phyloP scores from a whole-genome alignment of 2,329 filamentous ascomycete genomes.

The Colletotrichum plurivorum region DNA sequence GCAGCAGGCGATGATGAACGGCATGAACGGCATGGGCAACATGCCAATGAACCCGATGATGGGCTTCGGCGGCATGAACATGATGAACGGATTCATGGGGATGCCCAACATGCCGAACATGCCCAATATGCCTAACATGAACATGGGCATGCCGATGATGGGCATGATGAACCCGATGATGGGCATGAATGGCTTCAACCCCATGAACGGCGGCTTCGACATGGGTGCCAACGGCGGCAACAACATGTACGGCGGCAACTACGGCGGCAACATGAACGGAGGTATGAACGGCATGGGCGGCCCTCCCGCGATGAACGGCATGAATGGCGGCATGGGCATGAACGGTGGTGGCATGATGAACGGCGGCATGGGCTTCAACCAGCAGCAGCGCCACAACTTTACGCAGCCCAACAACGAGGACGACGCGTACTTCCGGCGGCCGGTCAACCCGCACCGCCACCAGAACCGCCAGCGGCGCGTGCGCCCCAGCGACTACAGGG shows the following conservation, averaged over 20 bases:
- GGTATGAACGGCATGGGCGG: slow-evolving; percentile 52
- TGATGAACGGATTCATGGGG: slow-evolving; percentile 45
- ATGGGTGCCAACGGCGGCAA: slow-evolving; percentile 43
- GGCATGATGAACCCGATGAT: slow-evolving; percentile 49
- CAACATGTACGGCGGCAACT: slow-evolving; percentile 51
- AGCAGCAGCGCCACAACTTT: slow-evolving; percentile 54
- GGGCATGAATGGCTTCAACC: slow-evolving; percentile 40
- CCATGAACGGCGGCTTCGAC: slow-evolving; percentile 47
- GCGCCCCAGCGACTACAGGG: slow-evolving; percentile 91
- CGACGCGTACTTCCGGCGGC: slow-evolving; percentile 94
- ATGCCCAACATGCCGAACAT: slow-evolving; percentile 55
- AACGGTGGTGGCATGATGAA: too few relatives aligned
- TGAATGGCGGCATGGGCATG: slow-evolving; percentile 51
- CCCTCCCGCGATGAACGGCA: slow-evolving; percentile 49
- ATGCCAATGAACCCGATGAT: slow-evolving; percentile 51
- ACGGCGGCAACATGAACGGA: slow-evolving; percentile 52
- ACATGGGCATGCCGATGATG: slow-evolving; percentile 50
- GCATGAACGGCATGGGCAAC: slow-evolving; percentile 57
- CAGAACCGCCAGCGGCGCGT: slow-evolving; percentile 84
- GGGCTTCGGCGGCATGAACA: slow-evolving; percentile 40
- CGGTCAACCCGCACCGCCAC: slow-evolving; percentile 93
- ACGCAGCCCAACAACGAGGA: slow-evolving; percentile 77
- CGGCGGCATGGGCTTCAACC: slow-evolving; percentile 30
- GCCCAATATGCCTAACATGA: slow-evolving; percentile 52
- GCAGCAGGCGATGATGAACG: slow-evolving; percentile 64